Evolutionary conservation across 805 yeast genomes (phyloP), one percentile per base, ranked within the genome.

Genomic region (Suhomyces canberraensis): DNA sequence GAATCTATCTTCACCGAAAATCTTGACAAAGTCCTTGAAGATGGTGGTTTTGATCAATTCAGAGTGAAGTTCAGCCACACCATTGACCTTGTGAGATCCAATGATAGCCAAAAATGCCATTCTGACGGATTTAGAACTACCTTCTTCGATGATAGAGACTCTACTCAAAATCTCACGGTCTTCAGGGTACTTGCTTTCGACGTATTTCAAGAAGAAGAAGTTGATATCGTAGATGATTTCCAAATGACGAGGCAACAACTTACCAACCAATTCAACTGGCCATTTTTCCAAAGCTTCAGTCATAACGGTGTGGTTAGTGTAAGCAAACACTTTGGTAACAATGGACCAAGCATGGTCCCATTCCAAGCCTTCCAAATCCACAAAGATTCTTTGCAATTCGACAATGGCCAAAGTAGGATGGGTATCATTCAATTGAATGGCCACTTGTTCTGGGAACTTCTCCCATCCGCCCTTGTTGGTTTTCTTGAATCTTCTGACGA

Each of bases 301-400:
- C 87, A 89, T 82, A 30, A 89, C 97, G 1, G 97, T 89, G 61
- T 89, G 97, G 63, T 89, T 89, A 5, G 97, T 89, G 71, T 90
- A 90, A 40, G 93, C 93, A 60, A 89, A 87, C 3, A 93, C 87
- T 36, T 62, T 60, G 18, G 82, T 78, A 35, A 86, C 95, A 56
- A 90, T 81, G 17, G 64, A 64, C 96, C 96, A 90, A 25, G 96
- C 96, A 31, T 71, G 73, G 49, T 76, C 80, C 96, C 95, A 90
- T 16, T 68, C 75, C 40, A 89, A 69, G 36, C 80, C 80, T 66
- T 90, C 96, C 49, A 83, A 66, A 61, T 89, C 97, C 42, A 89
- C 82, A 40, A 89, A 67, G 36, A 90, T 75, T 64, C 97, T 76
- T 67, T 85, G 91, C 48, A 89, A 73, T 63, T 89, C 97, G 28